These are phyloP conservation scores for Yamadazyma sp. DNA, from an alignment of 1,139 yeast species.

Conservation along the genomic window DNA sequence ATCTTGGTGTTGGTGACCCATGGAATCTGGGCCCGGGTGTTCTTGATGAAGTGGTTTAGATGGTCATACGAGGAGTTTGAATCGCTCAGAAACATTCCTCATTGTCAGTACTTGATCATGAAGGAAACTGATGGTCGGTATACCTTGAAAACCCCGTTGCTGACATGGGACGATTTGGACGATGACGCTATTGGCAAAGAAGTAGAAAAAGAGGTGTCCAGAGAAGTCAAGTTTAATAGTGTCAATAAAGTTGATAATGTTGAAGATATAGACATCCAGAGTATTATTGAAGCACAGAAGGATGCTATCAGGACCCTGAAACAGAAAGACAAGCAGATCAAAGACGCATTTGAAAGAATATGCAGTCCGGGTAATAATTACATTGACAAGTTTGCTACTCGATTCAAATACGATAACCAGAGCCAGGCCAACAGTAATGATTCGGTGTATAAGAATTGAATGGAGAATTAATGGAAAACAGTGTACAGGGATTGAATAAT, in stretches of 20 bases:
- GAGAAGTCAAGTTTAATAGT: conserved; percentile 45
- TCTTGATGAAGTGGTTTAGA: conserved; percentile 88
- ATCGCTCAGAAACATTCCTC: conserved; percentile 74
- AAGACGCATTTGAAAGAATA: conserved; percentile 31
- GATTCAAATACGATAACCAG: conserved; percentile 29
- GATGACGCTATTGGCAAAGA: conserved; percentile 40
- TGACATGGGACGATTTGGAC: conserved; percentile 60
- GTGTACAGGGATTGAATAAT: no score
- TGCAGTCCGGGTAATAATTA: conserved; percentile 12
- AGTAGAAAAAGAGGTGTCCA: conserved; percentile 40
- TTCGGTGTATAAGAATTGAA: neutral
- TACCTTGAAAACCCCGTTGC: conserved; percentile 51
- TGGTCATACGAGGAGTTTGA: conserved; percentile 93
- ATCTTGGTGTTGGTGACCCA: conserved; percentile 84
- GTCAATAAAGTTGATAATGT: conserved; percentile 32
- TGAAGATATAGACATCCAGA: conserved; percentile 42
- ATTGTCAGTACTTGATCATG: conserved; percentile 81
- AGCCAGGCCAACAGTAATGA: conserved; percentile 28
- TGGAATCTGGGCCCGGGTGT: conserved; percentile 92
- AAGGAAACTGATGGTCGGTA: conserved; percentile 52
- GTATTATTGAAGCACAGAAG: conserved; percentile 45
- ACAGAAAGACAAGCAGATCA: conserved; percentile 37
- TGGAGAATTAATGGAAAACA: no score
- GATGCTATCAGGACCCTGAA: conserved; percentile 40
- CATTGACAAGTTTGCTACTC: conserved; percentile 16